Evolutionary conservation across 345 rosid genomes (phyloP).

Genomic region (Euclidium syriacum): DNA sequence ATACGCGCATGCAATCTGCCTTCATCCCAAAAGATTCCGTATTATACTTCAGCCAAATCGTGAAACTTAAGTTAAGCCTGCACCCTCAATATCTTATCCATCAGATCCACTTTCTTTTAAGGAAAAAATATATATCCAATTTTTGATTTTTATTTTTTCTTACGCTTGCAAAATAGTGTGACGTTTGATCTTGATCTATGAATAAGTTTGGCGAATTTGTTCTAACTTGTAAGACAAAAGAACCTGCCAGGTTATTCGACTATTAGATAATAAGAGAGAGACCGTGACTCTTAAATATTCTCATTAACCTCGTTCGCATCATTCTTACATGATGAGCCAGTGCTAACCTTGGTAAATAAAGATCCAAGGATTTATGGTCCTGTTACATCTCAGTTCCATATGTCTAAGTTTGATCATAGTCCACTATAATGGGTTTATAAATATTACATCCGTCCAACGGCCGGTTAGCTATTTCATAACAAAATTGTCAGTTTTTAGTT

Average conservation of each 20-base stretch:
- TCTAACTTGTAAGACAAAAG: neutral
- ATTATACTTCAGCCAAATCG: slow-evolving; percentile 17
- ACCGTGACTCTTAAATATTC: slow-evolving; percentile 1
- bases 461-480: too few relatives aligned
- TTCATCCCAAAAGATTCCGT: slow-evolving; percentile 28
- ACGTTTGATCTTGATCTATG: neutral
- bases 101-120: neutral
- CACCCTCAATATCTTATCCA: slow-evolving; percentile 12
- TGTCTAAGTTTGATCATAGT: too few relatives aligned
- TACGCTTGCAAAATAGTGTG: too few relatives aligned
- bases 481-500: too few relatives aligned
- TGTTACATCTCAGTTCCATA: too few relatives aligned
- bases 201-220: slow-evolving; percentile 9
- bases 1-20: slow-evolving; percentile 34
- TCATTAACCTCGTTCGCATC: neutral
- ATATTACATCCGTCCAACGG: too few relatives aligned
- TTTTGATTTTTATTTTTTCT: neutral
- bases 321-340: neutral
- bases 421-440: too few relatives aligned
- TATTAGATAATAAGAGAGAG: neutral
- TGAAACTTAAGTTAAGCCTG: slow-evolving; percentile 28
- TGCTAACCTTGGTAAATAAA: too few relatives aligned
- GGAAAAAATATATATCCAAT: neutral
- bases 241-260: neutral
- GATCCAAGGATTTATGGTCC: too few relatives aligned